Evolutionary conservation across 306 rosid genomes (phyloP), one percentile per base, ranked within the genome.

Genomic region (Dryas drummondii): DNA sequence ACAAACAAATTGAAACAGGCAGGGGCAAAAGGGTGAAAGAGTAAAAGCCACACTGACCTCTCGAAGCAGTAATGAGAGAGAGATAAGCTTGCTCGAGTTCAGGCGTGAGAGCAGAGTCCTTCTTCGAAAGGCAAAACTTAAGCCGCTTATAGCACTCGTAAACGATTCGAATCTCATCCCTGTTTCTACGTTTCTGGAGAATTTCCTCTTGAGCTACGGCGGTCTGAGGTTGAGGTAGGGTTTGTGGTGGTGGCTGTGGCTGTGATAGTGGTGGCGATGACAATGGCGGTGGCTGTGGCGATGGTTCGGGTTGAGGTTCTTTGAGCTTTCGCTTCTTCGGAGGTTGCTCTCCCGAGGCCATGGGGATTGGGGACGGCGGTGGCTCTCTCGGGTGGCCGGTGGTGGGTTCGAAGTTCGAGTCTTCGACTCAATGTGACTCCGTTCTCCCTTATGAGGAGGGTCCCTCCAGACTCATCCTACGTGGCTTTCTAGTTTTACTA

Each of bases 321-420:
- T 83, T 76, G 10, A 87, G 77, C 88, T 52, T 83, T 26, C 93
- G 89, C 87, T 87, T 89, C 85, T 89, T 89, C 72, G 68, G 88
- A 77, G 89, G 91, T 72, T 83, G 91, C 85, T 89, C 93, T 59
- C 73, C 85, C 10, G 92, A 73, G 44, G 91, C 81, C 98, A 91
- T 85, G 85, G 76, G 76, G 6, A 59, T 17, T 44, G 72, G 75
- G 73, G 52, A 71, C 59, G 14, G 55, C 41, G 41, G 60, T 66
- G 82, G 69, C 80, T 69, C 41, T 3, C 26, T 11, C 42, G 12
- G 45, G 27, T 19, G 65, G 53, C 75, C 65, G 65, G 65, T 45
- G 66, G 66, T 57, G 56, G 37, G 37, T 52, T 16, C 15, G 9
- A 60, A 5, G 11, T 6, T 6, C 9, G 17, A 60, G 17, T 60